A percentile compares a stretch with the other conserved stretches of the same genome.
Evolutionary conservation across 306 rosid genomes (phyloP).

Genomic region (Cicer chorassanicum): DNA sequence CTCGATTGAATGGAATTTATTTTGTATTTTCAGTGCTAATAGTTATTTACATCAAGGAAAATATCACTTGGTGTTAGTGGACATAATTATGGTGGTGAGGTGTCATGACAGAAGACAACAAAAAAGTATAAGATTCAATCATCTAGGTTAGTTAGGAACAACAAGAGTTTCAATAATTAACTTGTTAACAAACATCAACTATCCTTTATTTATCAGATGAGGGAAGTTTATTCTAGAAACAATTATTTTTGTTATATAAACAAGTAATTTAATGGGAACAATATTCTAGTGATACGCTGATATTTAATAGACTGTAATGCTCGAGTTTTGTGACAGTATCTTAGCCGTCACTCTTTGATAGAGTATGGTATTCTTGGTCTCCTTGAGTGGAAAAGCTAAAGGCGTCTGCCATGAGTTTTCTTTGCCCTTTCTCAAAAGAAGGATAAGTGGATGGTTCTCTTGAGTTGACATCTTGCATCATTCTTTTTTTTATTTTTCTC

Average conservation of each 20-base stretch:
- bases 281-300: not conserved
- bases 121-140: slow-evolving; percentile 21
- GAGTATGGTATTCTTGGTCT: slow-evolving; percentile 33
- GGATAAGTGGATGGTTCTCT: not conserved
- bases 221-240: not conserved
- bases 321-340: slow-evolving; percentile 10
- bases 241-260: not conserved
- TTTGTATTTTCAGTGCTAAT: slow-evolving; percentile 2
- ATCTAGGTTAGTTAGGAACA: slow-evolving; percentile 6
- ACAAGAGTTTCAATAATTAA: slow-evolving; percentile 7
- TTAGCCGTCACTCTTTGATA: not conserved
- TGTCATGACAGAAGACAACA: not conserved
- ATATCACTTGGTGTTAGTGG: slow-evolving; percentile 21
- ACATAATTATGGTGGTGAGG: slow-evolving; percentile 4
- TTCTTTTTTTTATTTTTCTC: slow-evolving; percentile 12
- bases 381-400: slow-evolving; percentile 31
- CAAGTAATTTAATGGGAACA: slow-evolving; percentile 2
- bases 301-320: slow-evolving; percentile 1
- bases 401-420: not conserved
- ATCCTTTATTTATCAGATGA: not conserved
- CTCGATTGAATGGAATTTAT: slow-evolving; percentile 10
- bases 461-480: not conserved
- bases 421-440: not conserved
- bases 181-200: not conserved
- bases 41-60: slow-evolving; percentile 5